Evolutionary conservation across 192 early-diverging fungal genomes (phyloP).

Genomic region (Coemansia furcata): DNA sequence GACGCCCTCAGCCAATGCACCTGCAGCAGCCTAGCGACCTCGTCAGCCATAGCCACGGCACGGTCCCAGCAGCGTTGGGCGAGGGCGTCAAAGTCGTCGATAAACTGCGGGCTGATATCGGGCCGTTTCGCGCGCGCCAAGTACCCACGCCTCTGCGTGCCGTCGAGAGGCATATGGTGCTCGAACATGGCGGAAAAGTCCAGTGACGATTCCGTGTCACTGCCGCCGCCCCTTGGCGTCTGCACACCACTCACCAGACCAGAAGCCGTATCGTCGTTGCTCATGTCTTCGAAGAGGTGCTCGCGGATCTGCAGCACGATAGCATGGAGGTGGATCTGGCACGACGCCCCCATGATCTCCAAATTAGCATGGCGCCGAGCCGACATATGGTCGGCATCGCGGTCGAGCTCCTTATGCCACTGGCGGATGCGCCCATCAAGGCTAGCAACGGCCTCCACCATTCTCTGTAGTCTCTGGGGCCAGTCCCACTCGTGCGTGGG

Average conservation of each 20-base stretch:
- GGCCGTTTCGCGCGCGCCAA: conserved; percentile 37
- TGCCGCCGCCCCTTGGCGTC: background rate
- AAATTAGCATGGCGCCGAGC: conserved; percentile 50
- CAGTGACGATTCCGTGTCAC: conserved; percentile 9
- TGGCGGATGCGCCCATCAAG: conserved; percentile 45
- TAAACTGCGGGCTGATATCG: conserved; percentile 4
- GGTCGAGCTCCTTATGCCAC: conserved; percentile 45
- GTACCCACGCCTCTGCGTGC: conserved; percentile 32
- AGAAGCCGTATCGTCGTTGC: background rate
- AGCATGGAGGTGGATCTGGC: conserved; percentile 44
- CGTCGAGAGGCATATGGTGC: conserved; percentile 21
- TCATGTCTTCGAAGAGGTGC: conserved; percentile 44
- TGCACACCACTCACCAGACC: background rate
- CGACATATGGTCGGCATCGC: conserved; percentile 42
- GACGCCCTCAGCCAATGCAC: conserved; percentile 37
- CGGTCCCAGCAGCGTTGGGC: conserved; percentile 39
- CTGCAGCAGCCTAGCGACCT: conserved; percentile 32
- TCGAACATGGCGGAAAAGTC: conserved; percentile 32
- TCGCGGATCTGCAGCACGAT: conserved; percentile 49
- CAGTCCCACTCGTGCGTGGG: conserved; percentile 43
- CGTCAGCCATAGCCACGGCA: conserved; percentile 32
- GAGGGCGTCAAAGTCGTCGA: conserved; percentile 28
- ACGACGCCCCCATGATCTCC: conserved; percentile 44
- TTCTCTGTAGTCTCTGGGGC: conserved; percentile 14
- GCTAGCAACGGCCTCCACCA: conserved; percentile 17